Evolutionary conservation across 108 stramenopile genomes (phyloP), one percentile per base, ranked within the genome.

Genomic region (Cyclotella cryptica): DNA sequence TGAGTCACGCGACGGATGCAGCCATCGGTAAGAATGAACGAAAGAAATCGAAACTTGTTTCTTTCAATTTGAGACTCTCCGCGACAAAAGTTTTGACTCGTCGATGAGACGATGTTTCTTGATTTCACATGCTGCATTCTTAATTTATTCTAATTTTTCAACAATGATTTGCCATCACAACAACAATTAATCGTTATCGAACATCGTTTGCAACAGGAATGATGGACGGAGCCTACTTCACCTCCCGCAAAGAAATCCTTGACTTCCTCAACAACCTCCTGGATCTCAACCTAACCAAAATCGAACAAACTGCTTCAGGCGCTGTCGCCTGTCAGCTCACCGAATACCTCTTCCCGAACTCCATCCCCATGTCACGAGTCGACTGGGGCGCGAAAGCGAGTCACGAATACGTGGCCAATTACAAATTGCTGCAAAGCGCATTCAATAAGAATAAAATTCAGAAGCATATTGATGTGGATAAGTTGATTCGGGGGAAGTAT

Each of bases 151-250:
- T 2, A 6, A 35, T 6, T 5, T 5, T 35, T 6, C 35, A 35
- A 63, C 7, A 41, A 63, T 63, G 27, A 13, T 35, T 10, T 15
- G 26, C 3, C 29, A 3, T 26, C 18, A 5, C 5, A 35, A n/a
- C 45, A 55, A 22, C 24, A 55, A n/a, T 24, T 55, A 8, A 30
- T 35, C 10, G 13, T 4, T 61, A 0, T n/a, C 13, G n/a, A 13
- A 12, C 30, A 61, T 15, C 13, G 29, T 11, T 24, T 30, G 49
- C 11, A 29, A 44, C 75, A 85, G 97, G 96, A 73, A 98, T 99
- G 96, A 99, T 99, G 99, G 96, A 98, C 86, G 84, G 76, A 19
- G 98, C 98, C 41, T 99, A 98, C 92, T 99, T 99, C 83, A 97
- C 97, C 51, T 97, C 98, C 53, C 91, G 98, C 24, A 86, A 85